Evolutionary conservation across 176 grass and related monocot genomes (phyloP).

Genomic region (Panicum miliaceum): DNA sequence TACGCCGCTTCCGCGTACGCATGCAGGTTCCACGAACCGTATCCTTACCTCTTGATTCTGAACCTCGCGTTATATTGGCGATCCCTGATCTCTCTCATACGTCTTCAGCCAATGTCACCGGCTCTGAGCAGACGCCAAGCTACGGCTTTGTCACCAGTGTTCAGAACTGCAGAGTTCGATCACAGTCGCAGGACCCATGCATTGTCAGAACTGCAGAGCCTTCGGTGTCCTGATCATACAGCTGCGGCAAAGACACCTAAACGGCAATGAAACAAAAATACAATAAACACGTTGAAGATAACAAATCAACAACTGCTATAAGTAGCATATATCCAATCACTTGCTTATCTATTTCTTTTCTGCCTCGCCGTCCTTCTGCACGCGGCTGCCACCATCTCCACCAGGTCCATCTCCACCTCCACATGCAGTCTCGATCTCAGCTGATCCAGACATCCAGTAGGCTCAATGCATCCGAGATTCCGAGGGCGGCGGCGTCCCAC

Average conservation of each 20-base stretch:
- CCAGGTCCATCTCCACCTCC: constrained; percentile 70
- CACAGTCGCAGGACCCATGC: too few relatives aligned
- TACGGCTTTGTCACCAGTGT: too few relatives aligned
- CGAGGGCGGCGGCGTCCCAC: constrained; percentile 44
- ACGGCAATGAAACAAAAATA: neutral
- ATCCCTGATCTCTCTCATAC: too few relatives aligned
- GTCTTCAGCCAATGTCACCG: too few relatives aligned
- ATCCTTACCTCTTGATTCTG: too few relatives aligned
- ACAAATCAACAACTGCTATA: neutral
- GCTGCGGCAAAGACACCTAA: neutral
- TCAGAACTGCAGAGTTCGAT: too few relatives aligned
- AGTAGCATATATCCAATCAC: neutral
- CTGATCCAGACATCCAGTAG: neutral
- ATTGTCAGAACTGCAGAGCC: too few relatives aligned
- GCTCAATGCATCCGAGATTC: neutral
- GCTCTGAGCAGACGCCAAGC: too few relatives aligned
- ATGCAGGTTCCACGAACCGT: too few relatives aligned
- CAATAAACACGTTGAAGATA: neutral
- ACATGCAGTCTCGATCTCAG: constrained; percentile 17
- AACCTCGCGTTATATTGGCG: too few relatives aligned
- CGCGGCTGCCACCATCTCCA: constrained; percentile 57
- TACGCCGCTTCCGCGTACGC: too few relatives aligned
- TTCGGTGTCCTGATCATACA: neutral
- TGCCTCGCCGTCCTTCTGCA: neutral
- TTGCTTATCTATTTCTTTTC: constrained; percentile 28